These are phyloP conservation scores for Ceratocystis alfenasii DNA, from an alignment of 2,329 filamentous ascomycete species.

Conservation along the genomic window DNA sequence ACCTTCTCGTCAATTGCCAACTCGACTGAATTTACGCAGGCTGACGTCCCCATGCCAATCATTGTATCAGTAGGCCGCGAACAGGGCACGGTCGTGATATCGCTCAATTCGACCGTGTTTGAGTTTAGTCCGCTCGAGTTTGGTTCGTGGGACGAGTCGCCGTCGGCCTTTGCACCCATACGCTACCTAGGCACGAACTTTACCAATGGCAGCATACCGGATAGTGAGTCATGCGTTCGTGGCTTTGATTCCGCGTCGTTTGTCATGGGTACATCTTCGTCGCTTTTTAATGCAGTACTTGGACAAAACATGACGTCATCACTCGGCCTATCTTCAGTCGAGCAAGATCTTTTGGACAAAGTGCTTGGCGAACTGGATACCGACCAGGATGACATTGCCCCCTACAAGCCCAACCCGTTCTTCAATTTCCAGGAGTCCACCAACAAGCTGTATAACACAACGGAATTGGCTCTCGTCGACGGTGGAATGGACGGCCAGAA, in stretches of 20 bases:
- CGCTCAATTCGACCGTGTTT: conserved; percentile 48
- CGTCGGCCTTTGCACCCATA: conserved; percentile 48
- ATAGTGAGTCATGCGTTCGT: conserved; percentile 37
- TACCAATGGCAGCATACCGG: conserved; percentile 35
- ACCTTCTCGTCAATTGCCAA: conserved; percentile 63
- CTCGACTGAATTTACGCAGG: conserved; percentile 34
- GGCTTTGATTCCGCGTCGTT: conserved; percentile 74
- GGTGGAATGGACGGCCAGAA: conserved; percentile 72
- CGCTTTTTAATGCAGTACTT: conserved; percentile 73
- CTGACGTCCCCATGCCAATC: conserved; percentile 38
- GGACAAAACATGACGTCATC: conserved; percentile 25
- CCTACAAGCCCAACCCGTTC: conserved; percentile 52
- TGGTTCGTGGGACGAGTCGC: conserved; percentile 49
- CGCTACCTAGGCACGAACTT: conserved; percentile 50
- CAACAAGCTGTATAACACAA: conserved; percentile 34
- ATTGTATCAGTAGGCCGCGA: conserved; percentile 39
- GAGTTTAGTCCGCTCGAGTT: conserved; percentile 57
- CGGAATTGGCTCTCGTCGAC: conserved; percentile 60
- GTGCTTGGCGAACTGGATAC: conserved; percentile 45
- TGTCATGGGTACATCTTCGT: conserved; percentile 70
- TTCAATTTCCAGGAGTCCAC: conserved; percentile 39
- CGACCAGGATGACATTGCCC: conserved; percentile 61
- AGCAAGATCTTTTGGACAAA: conserved; percentile 34
- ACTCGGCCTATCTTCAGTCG: conserved; percentile 27
- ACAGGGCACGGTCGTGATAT: conserved; percentile 35